Evolutionary conservation across 2,329 filamentous ascomycete genomes (phyloP).

Genomic region (Mollisiaceae sp.): DNA sequence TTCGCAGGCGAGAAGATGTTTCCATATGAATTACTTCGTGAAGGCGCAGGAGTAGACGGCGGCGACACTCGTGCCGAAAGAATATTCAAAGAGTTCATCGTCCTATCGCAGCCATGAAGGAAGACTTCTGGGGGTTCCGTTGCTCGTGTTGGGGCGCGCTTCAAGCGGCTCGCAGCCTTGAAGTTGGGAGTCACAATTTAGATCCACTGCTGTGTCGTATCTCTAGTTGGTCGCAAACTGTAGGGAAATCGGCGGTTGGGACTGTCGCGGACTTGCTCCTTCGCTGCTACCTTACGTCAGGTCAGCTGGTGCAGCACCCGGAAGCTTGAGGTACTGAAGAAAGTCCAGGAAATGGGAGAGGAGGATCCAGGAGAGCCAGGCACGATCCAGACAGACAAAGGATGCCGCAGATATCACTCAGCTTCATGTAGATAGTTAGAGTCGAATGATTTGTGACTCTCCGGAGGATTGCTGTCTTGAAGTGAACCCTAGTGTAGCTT

Average conservation of each 20-base stretch:
- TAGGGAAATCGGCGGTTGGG: background rate
- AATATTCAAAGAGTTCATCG: slow-evolving; percentile 97
- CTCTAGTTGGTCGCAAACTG: background rate
- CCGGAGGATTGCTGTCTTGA: slow-evolving; percentile 9
- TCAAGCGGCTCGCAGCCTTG: slow-evolving; percentile 12
- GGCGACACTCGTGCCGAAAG: slow-evolving; percentile 82
- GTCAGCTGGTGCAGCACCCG: slow-evolving; percentile 17
- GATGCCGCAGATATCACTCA: slow-evolving; percentile 6
- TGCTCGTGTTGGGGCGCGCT: slow-evolving; percentile 15
- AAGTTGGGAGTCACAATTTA: background rate
- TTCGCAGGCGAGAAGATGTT: slow-evolving; percentile 41
- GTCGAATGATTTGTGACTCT: background rate
- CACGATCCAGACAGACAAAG: slow-evolving; percentile 7
- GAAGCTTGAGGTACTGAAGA: slow-evolving; percentile 12
- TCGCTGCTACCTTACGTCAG: slow-evolving; percentile 17
- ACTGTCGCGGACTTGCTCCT: slow-evolving; percentile 11
- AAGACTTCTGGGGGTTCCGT: slow-evolving; percentile 21
- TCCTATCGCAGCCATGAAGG: slow-evolving; percentile 59
- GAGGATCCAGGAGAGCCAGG: background rate
- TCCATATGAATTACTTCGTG: slow-evolving; percentile 65
- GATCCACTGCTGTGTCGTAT: slow-evolving; percentile 4
- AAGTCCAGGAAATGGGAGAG: background rate
- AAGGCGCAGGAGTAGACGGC: slow-evolving; percentile 58
- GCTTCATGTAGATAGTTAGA: slow-evolving; percentile 3
- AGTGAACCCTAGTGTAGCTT: slow-evolving; percentile 1